Evolutionary conservation across 169 alveolate genomes (phyloP).

Genomic region (Eimeria maxima): DNA sequence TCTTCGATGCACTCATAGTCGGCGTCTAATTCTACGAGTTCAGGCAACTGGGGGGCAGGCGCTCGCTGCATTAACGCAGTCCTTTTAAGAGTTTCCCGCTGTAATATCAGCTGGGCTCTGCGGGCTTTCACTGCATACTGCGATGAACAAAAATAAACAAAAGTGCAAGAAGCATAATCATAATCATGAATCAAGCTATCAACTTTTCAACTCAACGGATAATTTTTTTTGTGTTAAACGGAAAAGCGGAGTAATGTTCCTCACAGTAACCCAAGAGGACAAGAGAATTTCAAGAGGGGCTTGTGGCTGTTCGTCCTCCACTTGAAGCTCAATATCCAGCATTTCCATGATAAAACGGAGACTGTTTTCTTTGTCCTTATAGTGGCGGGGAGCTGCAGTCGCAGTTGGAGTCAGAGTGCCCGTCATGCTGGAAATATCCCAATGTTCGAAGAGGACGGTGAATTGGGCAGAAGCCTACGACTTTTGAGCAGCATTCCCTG

Average conservation of each 20-base stretch:
- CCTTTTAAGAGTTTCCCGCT: constrained; percentile 8
- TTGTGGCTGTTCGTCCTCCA: not conserved
- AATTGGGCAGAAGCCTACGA: too few species aligned
- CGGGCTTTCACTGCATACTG: constrained; percentile 35
- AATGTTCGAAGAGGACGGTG: not conserved
- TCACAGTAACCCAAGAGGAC: constrained; percentile 22
- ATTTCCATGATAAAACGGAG: not conserved
- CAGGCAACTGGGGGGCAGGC: not conserved
- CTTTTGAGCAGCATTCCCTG: not conserved
- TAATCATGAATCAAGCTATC: too few species aligned
- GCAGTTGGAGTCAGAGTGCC: not conserved
- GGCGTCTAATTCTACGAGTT: constrained; percentile 16
- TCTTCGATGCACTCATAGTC: constrained; percentile 38
- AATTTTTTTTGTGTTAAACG: too few species aligned
- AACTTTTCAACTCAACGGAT: too few species aligned
- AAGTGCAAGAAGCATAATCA: not conserved
- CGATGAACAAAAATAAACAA: not conserved
- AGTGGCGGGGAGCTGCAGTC: constrained; percentile 45
- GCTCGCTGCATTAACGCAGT: not conserved
- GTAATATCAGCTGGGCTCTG: not conserved
- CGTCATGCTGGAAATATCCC: too few species aligned
- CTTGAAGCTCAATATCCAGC: not conserved
- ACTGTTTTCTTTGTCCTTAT: constrained; percentile 32
- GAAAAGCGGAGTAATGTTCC: not conserved
- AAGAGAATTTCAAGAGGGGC: not conserved